phyloP scores from a whole-genome alignment of 768 basidiomycete genomes.

The Mycena filopes region DNA sequence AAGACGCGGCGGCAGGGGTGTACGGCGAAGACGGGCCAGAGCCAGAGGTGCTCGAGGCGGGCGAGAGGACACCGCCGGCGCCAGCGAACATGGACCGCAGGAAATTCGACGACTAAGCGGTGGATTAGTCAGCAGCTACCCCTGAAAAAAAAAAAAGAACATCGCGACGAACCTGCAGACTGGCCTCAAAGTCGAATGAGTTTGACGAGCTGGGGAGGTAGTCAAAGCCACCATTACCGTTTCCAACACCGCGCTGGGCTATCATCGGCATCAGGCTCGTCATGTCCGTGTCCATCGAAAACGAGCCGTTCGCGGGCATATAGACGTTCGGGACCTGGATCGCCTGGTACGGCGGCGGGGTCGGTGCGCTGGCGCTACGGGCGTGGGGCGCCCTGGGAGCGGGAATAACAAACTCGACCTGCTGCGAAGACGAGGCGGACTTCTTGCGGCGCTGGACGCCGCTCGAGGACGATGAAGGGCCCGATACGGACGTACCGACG shows the following conservation, averaged over 20 bases:
- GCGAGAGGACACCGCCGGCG: not conserved
- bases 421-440: constrained; percentile 19
- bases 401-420: constrained; percentile 16
- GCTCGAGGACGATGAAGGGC: not conserved
- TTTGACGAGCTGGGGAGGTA: constrained; percentile 56
- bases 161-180: constrained; percentile 55
- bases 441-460: not conserved
- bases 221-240: constrained; percentile 52
- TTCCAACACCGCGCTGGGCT: not conserved
- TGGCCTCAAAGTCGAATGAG: constrained; percentile 53
- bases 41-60: not conserved
- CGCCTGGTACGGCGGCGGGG: constrained; percentile 72
- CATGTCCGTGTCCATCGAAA: constrained; percentile 70
- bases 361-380: constrained; percentile 65
- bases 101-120: constrained; percentile 58
- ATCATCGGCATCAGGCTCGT: constrained; percentile 12
- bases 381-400: constrained; percentile 38
- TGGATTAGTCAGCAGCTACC: constrained; percentile 19
- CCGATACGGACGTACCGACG: not conserved
- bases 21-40: constrained; percentile 13
- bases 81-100: constrained; percentile 57
- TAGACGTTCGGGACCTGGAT: constrained; percentile 80
- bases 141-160: constrained; percentile 28
- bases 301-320: constrained; percentile 42
- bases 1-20: constrained; percentile 1